Percentiles rank a stretch among this genome's conserved stretches.
Conservation (phyloP, 805 yeast species). For the Zygoascus flipseniorum region DNA sequence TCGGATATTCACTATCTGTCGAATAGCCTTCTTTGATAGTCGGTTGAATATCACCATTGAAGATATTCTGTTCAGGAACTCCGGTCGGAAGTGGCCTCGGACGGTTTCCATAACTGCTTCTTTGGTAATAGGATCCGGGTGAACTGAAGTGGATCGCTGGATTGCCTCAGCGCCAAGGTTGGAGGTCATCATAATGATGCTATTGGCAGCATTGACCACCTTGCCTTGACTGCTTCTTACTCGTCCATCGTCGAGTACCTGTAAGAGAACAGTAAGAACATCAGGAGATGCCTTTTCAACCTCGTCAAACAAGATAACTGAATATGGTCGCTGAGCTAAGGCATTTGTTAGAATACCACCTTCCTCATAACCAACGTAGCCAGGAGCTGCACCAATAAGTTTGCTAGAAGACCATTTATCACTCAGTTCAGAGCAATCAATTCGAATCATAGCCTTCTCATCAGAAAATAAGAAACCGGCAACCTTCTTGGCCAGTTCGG, state of each 20-base stretch:
- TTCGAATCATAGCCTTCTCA: constrained; percentile 93
- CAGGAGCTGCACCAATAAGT: constrained; percentile 94
- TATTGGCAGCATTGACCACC: constrained; percentile 84
- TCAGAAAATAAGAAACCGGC: constrained; percentile 96
- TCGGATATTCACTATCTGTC: constrained; percentile 84
- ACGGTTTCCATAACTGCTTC: constrained; percentile 79
- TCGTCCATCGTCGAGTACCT: constrained; percentile 93
- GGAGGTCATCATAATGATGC: constrained; percentile 92
- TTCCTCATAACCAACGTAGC: constrained; percentile 93
- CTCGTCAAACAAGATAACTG: constrained; percentile 94
- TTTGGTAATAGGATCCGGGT: constrained; percentile 56
- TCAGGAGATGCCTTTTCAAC: constrained; percentile 99
- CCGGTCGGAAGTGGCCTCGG: constrained; percentile 89
- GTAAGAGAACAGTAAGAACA: constrained; percentile 84
- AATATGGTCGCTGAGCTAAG: constrained; percentile 82
- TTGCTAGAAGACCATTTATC: constrained; percentile 96
- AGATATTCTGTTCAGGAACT: constrained; percentile 91
- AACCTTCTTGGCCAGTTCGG: constrained; percentile 92
- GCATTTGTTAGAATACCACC: constrained; percentile 96
- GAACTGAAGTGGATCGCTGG: constrained; percentile 51
- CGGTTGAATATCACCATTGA: constrained; percentile 91
- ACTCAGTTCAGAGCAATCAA: constrained; percentile 92
- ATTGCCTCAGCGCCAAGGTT: constrained; percentile 92
- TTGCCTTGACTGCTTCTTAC: constrained; percentile 93
- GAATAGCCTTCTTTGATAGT: constrained; percentile 81